These are phyloP conservation scores for Polyporus tsugae DNA, from an alignment of 1,284 basidiomycete genomes.

Conservation along the genomic window DNA sequence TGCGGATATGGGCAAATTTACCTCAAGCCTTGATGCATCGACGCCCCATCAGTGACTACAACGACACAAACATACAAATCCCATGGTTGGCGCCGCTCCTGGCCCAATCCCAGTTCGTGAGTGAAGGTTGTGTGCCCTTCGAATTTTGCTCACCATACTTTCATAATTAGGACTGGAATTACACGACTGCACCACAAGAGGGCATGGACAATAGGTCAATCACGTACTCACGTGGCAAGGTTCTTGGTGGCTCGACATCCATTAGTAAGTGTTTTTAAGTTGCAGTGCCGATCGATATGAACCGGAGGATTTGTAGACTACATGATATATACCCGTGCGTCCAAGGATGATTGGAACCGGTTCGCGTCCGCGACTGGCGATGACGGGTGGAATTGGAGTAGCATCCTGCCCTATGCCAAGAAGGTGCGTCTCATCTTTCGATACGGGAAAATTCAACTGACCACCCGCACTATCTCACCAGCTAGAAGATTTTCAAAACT, in stretches of 20 bases:
- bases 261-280: constrained; percentile 31
- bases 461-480: background rate
- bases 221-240: constrained; percentile 36
- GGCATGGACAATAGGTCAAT: constrained; percentile 38
- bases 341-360: constrained; percentile 44
- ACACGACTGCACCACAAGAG: constrained; percentile 34
- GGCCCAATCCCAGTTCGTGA: constrained; percentile 12
- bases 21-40: background rate
- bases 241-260: constrained; percentile 39
- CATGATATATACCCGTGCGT: constrained; percentile 51
- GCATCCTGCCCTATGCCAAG: constrained; percentile 34
- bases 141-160: background rate
- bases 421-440: constrained; percentile 27
- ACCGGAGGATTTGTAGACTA: constrained; percentile 42
- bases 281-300: background rate
- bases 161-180: constrained; percentile 33
- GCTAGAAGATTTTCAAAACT: constrained; percentile 14
- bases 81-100: constrained; percentile 17
- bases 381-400: constrained; percentile 42
- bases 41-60: constrained; percentile 14
- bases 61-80: constrained; percentile 16
- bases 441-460: background rate
- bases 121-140: background rate
- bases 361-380: constrained; percentile 42
- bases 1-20: background rate